Percentiles rank a stretch among this genome's conserved stretches.
These are phyloP conservation scores for Gynandropsis gynandra DNA, from an alignment of 345 rosid species.

Conservation along the genomic window DNA sequence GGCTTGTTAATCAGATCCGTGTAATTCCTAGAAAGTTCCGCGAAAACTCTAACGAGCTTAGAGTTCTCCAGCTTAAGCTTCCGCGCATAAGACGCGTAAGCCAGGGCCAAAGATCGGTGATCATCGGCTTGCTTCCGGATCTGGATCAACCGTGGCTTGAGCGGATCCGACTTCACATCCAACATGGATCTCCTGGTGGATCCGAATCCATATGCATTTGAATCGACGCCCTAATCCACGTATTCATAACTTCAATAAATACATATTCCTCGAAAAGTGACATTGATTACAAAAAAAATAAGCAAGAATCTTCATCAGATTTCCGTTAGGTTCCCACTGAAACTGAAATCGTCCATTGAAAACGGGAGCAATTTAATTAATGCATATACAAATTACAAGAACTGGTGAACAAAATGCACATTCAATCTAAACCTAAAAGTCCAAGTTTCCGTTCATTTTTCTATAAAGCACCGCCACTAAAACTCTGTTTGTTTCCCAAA, in stretches of 20 bases:
- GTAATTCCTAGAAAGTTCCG: constrained; percentile 59
- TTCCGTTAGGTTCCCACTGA: not conserved
- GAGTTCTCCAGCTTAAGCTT: constrained; percentile 79
- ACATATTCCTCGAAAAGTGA: not conserved
- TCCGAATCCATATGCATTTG: constrained; percentile 32
- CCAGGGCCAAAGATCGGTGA: constrained; percentile 56
- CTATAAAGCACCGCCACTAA: not conserved
- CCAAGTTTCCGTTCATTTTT: not conserved
- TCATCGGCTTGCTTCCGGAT: constrained; percentile 76
- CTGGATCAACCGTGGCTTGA: constrained; percentile 71
- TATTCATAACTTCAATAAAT: not conserved
- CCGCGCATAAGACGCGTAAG: constrained; percentile 68
- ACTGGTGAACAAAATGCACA: not conserved
- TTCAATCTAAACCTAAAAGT: not conserved
- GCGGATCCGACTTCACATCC: constrained; percentile 62
- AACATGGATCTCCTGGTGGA: constrained; percentile 49
- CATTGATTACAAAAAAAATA: not conserved
- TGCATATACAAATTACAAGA: not conserved
- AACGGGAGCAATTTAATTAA: not conserved
- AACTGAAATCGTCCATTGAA: not conserved
- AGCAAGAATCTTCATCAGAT: not conserved
- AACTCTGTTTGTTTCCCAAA: not conserved
- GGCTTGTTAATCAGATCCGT: constrained; percentile 63
- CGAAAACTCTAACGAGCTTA: constrained; percentile 59
- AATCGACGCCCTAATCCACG: constrained; percentile 31